phyloP scores from a whole-genome alignment of 345 rosid species.

The Sapria himalayana region DNA sequence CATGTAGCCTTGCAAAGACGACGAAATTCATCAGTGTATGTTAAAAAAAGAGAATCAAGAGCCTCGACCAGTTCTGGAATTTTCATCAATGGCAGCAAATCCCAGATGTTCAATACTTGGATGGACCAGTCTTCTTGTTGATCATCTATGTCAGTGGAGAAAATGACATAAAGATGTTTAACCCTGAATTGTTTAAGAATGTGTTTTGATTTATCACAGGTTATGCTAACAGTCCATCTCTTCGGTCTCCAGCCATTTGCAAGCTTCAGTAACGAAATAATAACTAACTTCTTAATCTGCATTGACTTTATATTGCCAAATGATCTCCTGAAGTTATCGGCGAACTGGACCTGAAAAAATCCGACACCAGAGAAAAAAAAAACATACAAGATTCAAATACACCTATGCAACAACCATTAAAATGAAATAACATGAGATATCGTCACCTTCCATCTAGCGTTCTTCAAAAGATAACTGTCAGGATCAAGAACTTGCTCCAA shows the following conservation, averaged over 20 bases:
- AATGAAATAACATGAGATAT: background rate
- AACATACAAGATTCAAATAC: background rate
- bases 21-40: constrained; percentile 19
- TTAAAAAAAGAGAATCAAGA: constrained; percentile 18
- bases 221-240: constrained; percentile 12
- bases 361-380: background rate
- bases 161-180: constrained; percentile 16
- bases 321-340: constrained; percentile 25
- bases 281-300: constrained; percentile 9
- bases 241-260: constrained; percentile 37
- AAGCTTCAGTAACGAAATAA: constrained; percentile 17
- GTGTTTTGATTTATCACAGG: constrained; percentile 15
- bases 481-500: constrained; percentile 20
- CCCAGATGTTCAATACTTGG: constrained; percentile 39
- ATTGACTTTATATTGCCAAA: constrained; percentile 20
- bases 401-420: too few species aligned
- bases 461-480: constrained; percentile 15
- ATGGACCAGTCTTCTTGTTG: constrained; percentile 11
- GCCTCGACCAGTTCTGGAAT: constrained; percentile 18
- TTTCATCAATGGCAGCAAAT: constrained; percentile 23
- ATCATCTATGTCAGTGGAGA: constrained; percentile 23
- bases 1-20: constrained; percentile 22
- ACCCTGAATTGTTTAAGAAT: constrained; percentile 24
- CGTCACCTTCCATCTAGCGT: constrained; percentile 27
- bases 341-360: constrained; percentile 22